Conservation (phyloP, 148 eudicot species). For the Limonium bicolor region DNA sequence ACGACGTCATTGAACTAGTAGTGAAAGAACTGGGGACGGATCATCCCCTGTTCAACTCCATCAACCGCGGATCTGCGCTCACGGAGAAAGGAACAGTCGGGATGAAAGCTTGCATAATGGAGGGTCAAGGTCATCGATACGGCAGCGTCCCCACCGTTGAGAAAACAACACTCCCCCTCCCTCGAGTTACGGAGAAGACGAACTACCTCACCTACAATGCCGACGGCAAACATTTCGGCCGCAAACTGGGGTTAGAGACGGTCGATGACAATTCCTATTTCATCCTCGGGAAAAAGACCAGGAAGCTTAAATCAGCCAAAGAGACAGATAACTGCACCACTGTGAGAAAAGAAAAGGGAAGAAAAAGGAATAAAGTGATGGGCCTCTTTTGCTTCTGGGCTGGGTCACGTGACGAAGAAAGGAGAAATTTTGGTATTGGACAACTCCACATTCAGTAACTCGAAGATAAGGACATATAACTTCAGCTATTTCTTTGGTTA, state of each 20-base stretch:
- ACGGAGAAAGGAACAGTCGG: conserved; percentile 74
- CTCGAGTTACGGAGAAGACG: conserved; percentile 78
- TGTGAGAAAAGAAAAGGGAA: too few relatives aligned
- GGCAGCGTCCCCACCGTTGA: conserved; percentile 76
- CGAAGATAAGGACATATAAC: too few relatives aligned
- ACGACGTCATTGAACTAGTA: conserved; percentile 83
- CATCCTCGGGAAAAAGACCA: conserved; percentile 57
- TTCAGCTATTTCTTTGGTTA: too few relatives aligned
- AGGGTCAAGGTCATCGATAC: conserved; percentile 47
- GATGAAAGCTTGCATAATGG: conserved; percentile 98
- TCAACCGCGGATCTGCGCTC: conserved; percentile 82
- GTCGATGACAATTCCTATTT: conserved; percentile 53
- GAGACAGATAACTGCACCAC: too few relatives aligned
- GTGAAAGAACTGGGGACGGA: conserved; percentile 69
- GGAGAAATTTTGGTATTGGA: too few relatives aligned
- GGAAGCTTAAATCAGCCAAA: conserved; percentile 65
- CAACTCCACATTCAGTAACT: too few relatives aligned
- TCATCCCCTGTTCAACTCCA: conserved; percentile 72
- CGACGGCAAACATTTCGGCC: conserved; percentile 84
- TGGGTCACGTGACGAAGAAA: too few relatives aligned
- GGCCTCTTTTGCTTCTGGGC: too few relatives aligned
- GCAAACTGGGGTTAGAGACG: conserved; percentile 72
- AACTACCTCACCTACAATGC: conserved; percentile 68
- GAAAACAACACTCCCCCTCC: conserved; percentile 63
- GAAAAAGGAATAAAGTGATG: too few relatives aligned